A percentile compares a stretch with the other conserved stretches of the same genome.
phyloP scores from a whole-genome alignment of 257 asterid genomes.

The Solanum lycopersicoides region DNA sequence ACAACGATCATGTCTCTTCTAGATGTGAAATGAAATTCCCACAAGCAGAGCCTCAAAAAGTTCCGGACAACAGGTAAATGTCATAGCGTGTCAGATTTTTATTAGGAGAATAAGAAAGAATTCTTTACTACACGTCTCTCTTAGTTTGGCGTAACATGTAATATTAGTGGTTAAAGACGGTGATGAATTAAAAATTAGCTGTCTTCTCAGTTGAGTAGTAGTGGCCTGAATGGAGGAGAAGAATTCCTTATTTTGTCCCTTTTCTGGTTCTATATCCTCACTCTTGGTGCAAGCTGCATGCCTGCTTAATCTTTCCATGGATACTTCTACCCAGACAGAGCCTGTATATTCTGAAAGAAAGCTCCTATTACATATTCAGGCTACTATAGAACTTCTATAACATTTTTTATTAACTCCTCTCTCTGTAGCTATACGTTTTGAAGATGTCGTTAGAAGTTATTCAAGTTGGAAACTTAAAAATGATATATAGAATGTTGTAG shows the following conservation, averaged over 20 bases:
- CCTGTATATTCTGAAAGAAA: background rate
- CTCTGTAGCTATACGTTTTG: background rate
- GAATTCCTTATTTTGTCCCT: background rate
- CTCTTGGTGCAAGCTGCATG: background rate
- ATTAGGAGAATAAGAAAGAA: background rate
- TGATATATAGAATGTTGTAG: background rate
- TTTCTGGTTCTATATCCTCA: background rate
- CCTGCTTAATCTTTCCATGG: background rate
- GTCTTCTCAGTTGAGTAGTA: background rate
- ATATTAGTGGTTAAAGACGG: background rate
- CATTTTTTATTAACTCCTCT: background rate
- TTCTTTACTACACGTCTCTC: background rate
- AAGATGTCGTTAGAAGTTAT: background rate
- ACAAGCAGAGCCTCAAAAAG: slow-evolving; percentile 30
- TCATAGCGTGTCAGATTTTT: background rate
- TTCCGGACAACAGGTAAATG: slow-evolving; percentile 63
- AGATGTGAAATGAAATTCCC: slow-evolving; percentile 28
- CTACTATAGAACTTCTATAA: background rate
- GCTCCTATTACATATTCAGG: background rate
- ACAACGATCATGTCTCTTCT: slow-evolving; percentile 28
- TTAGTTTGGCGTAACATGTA: background rate
- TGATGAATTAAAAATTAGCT: background rate
- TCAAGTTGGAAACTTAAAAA: background rate
- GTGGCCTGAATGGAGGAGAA: background rate
- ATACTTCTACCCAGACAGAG: background rate